Evolutionary conservation across 1,139 yeast genomes (phyloP).

Genomic region (Oligophagozyma castellii): DNA sequence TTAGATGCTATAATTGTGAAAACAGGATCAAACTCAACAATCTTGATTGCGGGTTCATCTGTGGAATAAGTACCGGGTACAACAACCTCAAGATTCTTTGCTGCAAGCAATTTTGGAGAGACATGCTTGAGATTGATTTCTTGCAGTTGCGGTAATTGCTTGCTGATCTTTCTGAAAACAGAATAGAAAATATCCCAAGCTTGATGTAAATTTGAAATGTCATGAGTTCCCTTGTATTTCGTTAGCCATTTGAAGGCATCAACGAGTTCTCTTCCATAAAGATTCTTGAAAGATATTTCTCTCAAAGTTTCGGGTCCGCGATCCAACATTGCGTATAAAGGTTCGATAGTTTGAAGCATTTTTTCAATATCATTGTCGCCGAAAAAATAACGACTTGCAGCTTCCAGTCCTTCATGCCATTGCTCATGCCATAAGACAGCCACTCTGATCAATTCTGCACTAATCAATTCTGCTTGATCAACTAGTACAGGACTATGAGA

Average conservation of each 20-base stretch:
- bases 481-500: conserved; percentile 75
- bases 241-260: conserved; percentile 93
- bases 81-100: conserved; percentile 71
- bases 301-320: conserved; percentile 87
- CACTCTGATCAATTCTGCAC: conserved; percentile 82
- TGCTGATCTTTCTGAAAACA: conserved; percentile 80
- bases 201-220: conserved; percentile 78
- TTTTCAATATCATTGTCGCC: conserved; percentile 92
- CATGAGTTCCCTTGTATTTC: conserved; percentile 73
- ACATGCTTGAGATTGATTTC: conserved; percentile 85
- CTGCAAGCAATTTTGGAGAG: conserved; percentile 75
- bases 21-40: conserved; percentile 65
- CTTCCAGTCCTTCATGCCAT: conserved; percentile 97
- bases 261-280: conserved; percentile 83
- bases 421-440: conserved; percentile 97
- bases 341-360: conserved; percentile 86
- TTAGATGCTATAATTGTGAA: conserved; percentile 87
- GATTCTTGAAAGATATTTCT: conserved; percentile 84
- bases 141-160: conserved; percentile 79
- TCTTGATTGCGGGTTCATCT: conserved; percentile 65
- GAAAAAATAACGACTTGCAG: conserved; percentile 85
- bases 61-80: conserved; percentile 90
- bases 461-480: conserved; percentile 87
- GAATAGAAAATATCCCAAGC: conserved; percentile 97
- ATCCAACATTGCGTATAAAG: conserved; percentile 69